A percentile compares a stretch with the other conserved stretches of the same genome.
Evolutionary conservation across 208 protist species (phyloP).

Genomic region (Leishmania tarentolae): DNA sequence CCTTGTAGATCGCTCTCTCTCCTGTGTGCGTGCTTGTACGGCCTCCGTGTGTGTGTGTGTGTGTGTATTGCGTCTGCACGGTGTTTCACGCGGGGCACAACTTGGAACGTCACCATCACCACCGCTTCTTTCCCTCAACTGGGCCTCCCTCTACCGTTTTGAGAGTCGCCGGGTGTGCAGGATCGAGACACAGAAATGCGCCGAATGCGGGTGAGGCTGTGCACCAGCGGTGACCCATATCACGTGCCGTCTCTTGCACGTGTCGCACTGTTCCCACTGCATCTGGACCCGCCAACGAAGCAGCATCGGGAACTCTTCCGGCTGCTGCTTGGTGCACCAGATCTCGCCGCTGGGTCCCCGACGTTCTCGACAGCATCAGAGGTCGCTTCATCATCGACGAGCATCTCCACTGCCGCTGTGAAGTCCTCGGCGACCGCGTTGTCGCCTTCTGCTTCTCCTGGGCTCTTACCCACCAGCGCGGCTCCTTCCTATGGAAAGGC

Average conservation of each 20-base stretch:
- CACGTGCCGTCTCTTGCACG: slow-evolving; percentile 44
- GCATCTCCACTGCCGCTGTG: background rate
- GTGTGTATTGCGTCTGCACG: background rate
- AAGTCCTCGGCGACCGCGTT: background rate
- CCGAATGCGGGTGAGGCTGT: slow-evolving; percentile 11
- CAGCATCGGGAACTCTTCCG: slow-evolving; percentile 86
- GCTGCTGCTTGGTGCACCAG: slow-evolving; percentile 66
- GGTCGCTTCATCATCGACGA: background rate
- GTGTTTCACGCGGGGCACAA: background rate
- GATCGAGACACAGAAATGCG: slow-evolving; percentile 5
- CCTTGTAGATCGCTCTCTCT: background rate
- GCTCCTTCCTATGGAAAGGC: background rate
- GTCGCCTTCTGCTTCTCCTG: background rate
- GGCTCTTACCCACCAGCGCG: background rate
- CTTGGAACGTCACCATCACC: background rate
- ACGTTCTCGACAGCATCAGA: background rate
- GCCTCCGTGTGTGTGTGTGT: background rate
- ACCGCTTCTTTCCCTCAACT: background rate
- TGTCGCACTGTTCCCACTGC: slow-evolving; percentile 85
- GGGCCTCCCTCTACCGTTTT: background rate
- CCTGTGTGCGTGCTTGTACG: background rate
- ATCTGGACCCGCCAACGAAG: slow-evolving; percentile 86
- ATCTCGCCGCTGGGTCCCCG: slow-evolving; percentile 6
- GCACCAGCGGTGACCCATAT: slow-evolving; percentile 25
- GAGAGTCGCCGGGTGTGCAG: background rate